Base-by-base conservation (phyloP, 345 rosid genomes). In the Geranium rotundifolium region DNA sequence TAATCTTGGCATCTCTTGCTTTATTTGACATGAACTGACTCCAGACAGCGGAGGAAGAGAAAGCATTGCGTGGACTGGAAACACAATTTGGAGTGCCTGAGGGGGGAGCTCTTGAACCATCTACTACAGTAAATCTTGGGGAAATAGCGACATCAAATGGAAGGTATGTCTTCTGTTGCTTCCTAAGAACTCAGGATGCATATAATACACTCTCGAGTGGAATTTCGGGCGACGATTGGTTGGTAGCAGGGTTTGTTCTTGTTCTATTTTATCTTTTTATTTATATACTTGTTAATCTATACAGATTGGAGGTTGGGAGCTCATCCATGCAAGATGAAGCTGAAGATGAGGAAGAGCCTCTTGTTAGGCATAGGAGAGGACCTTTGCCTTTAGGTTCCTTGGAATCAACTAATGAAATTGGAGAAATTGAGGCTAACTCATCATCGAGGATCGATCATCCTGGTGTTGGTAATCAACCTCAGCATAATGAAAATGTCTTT, bases 11-110 rank as follows among this genome's bases (percentile, higher is more conserved):
- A 54, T 61, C 20, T 62, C 52, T 17, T 52, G 19, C 34, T 59
- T 70, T 56, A 54, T 58, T 73, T 76, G 52, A 72, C 68, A 34
- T 69, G 54, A 65, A 60, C 39, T 65, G 59, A 69, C 46, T 79
- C 66, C 89, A 88, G 97, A 70, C 84, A 66, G 87, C 88, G 6
- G 87, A 85, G 86, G 87, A 75, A 73, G 92, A 88, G 76, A 83
- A 77, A 65, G 77, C 80, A 69, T 62, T 67, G 57, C 79, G 64
- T 62, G 85, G 75, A 61, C 78, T 65, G 60, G 80, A 65, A 41
- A 71, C 49, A 46, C 75, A 71, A 59, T 73, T 72, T 64, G 83
- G 81, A 73, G 70, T 72, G 41, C 77, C 86, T 49, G 79, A 74
- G 55, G 71, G 39, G 1, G 84, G 80, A 67, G 64, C 65, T 70